These are phyloP conservation scores for Tothia fuscella DNA, from an alignment of 2,329 filamentous ascomycete species.

Conservation along the genomic window DNA sequence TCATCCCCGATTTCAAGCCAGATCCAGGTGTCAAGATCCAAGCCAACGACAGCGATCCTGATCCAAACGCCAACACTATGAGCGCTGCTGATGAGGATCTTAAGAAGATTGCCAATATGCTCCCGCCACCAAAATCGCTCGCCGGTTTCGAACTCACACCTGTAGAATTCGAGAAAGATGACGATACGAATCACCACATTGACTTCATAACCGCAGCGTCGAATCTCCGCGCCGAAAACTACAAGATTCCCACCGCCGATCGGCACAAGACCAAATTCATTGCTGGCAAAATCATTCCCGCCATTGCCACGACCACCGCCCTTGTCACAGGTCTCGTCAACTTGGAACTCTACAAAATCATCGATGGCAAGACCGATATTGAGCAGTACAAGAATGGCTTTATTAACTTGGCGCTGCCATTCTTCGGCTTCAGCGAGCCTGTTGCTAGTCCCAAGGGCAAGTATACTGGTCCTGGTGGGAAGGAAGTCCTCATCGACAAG, in stretches of 20 bases:
- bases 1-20: slow-evolving; percentile 88
- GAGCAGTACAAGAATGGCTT: slow-evolving; percentile 99
- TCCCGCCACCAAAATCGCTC: slow-evolving; percentile 69
- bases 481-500: slow-evolving; percentile 76
- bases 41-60: slow-evolving; percentile 86
- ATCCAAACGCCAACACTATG: slow-evolving; percentile 60
- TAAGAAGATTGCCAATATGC: slow-evolving; percentile 54
- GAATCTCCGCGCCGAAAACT: slow-evolving; percentile 94
- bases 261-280: slow-evolving; percentile 99
- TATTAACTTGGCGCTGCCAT: slow-evolving; percentile 87
- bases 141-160: slow-evolving; percentile 81
- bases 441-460: slow-evolving; percentile 87
- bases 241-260: slow-evolving; percentile 88
- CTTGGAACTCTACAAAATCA: slow-evolving; percentile 88
- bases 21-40: slow-evolving; percentile 92
- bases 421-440: slow-evolving; percentile 97
- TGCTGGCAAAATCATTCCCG: slow-evolving; percentile 97
- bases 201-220: slow-evolving; percentile 97
- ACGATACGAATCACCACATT: slow-evolving; percentile 95
- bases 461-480: slow-evolving; percentile 68
- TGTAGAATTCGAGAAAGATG: slow-evolving; percentile 97
- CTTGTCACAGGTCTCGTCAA: slow-evolving; percentile 88
- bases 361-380: slow-evolving; percentile 91
- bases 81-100: slow-evolving; percentile 61
- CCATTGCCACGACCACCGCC: slow-evolving; percentile 93